These are phyloP conservation scores for Nicotiana sylvestris DNA, from an alignment of 257 asterid species.

Conservation along the genomic window DNA sequence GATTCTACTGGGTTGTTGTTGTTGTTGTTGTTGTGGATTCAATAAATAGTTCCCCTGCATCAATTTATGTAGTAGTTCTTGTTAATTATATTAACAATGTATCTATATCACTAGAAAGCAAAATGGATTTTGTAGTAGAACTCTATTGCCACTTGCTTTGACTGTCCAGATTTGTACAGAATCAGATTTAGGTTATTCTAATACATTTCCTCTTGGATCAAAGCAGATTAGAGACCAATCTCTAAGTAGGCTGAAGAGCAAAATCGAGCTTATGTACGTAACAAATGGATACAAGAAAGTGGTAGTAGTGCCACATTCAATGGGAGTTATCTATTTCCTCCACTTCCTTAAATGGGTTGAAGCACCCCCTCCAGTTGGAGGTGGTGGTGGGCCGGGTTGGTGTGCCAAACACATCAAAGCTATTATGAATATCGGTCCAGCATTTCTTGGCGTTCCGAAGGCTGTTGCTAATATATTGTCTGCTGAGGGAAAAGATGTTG, in stretches of 20 bases:
- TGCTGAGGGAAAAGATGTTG: slow-evolving; percentile 11
- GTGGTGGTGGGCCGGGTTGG: slow-evolving; percentile 15
- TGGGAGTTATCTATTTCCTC: slow-evolving; percentile 18
- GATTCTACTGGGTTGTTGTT: too few relatives aligned
- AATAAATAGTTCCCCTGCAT: not conserved
- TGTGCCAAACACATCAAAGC: slow-evolving; percentile 16
- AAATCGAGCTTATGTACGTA: slow-evolving; percentile 19
- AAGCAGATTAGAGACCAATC: slow-evolving; percentile 15
- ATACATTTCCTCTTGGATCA: not conserved
- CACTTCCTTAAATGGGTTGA: slow-evolving; percentile 23
- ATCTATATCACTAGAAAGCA: not conserved
- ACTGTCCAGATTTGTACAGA: not conserved
- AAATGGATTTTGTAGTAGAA: not conserved
- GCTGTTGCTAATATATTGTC: slow-evolving; percentile 17
- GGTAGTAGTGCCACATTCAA: slow-evolving; percentile 21
- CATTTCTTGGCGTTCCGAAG: slow-evolving; percentile 22
- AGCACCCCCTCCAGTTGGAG: slow-evolving; percentile 15
- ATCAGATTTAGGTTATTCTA: not conserved
- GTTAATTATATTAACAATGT: not conserved
- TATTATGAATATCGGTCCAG: slow-evolving; percentile 15
- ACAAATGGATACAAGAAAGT: slow-evolving; percentile 17
- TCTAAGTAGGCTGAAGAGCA: slow-evolving; percentile 18
- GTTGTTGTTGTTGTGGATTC: too few relatives aligned
- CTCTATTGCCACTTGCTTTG: not conserved
- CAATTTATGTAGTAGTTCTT: not conserved